A percentile compares a stretch with the other conserved stretches of the same genome.
phyloP scores from a whole-genome alignment of 495 filamentous ascomycete species.

The Apodospora peruviana region DNA sequence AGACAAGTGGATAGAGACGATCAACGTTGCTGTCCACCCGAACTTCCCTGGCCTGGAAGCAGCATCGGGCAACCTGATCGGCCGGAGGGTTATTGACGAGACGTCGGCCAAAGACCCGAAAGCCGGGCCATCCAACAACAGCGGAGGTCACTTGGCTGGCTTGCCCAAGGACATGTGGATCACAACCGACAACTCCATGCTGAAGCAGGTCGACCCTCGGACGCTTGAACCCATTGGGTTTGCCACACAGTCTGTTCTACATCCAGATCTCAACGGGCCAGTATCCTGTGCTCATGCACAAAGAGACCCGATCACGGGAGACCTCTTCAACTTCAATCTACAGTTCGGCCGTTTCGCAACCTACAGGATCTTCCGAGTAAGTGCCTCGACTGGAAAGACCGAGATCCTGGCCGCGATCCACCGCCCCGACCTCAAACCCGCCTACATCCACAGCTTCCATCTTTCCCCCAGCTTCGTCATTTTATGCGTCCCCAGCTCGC shows the following conservation, averaged over 20 bases:
- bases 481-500: slow-evolving; percentile 55
- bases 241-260: slow-evolving; percentile 50
- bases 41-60: slow-evolving; percentile 46
- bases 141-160: slow-evolving; percentile 12
- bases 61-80: slow-evolving; percentile 20
- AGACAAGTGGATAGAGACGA: slow-evolving; percentile 33
- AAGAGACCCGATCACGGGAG: slow-evolving; percentile 63
- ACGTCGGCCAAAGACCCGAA: neutral
- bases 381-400: slow-evolving; percentile 54
- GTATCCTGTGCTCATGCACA: slow-evolving; percentile 63
- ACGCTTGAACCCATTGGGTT: slow-evolving; percentile 66
- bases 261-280: slow-evolving; percentile 59
- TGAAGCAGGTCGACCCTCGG: slow-evolving; percentile 58
- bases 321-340: slow-evolving; percentile 74
- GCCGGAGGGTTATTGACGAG: neutral
- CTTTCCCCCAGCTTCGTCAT: slow-evolving; percentile 60
- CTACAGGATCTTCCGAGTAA: slow-evolving; percentile 63
- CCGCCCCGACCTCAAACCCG: slow-evolving; percentile 36
- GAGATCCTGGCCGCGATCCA: slow-evolving; percentile 63
- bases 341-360: slow-evolving; percentile 28
- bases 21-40: slow-evolving; percentile 58
- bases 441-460: slow-evolving; percentile 72
- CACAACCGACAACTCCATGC: slow-evolving; percentile 52
- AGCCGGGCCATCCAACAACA: neutral
- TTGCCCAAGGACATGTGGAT: slow-evolving; percentile 47